Conservation (phyloP, 192 early-diverging fungal species). For the Borealophlyctis nickersoniae region DNA sequence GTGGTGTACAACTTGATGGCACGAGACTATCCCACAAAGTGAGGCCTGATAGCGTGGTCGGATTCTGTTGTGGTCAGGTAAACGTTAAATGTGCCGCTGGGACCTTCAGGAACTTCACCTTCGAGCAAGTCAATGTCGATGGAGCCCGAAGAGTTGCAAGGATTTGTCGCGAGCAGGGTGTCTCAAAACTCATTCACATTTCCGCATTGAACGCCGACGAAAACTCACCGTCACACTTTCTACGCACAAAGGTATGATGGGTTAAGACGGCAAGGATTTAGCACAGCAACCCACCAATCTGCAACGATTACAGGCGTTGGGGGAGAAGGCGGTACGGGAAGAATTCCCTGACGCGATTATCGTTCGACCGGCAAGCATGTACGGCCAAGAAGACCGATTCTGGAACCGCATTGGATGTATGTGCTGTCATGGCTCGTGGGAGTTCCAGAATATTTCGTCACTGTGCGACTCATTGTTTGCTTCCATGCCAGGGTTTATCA, state of each 20-base stretch:
- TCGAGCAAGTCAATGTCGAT: constrained; percentile 81
- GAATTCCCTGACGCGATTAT: constrained; percentile 92
- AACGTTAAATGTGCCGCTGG: not conserved
- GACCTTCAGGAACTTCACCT: constrained; percentile 78
- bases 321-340: constrained; percentile 84
- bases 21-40: constrained; percentile 87
- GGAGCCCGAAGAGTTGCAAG: constrained; percentile 78
- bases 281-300: not conserved
- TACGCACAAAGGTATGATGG: constrained; percentile 74
- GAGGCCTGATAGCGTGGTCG: not conserved
- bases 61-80: too few relatives aligned
- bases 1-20: constrained; percentile 95
- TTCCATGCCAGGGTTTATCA: constrained; percentile 29
- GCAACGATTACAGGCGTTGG: constrained; percentile 60
- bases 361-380: constrained; percentile 85
- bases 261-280: not conserved
- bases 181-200: constrained; percentile 83
- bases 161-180: constrained; percentile 73
- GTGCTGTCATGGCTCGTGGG: constrained; percentile 31
- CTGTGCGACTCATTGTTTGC: constrained; percentile 33
- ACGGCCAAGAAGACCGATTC: constrained; percentile 90
- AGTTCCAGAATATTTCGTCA: constrained; percentile 38
- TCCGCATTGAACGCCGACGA: constrained; percentile 79
- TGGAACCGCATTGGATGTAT: constrained; percentile 80
- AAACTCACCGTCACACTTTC: constrained; percentile 71